Evolutionary conservation across 768 basidiomycete species (phyloP).

Genomic region (Pilatotrama ljubarskyi): DNA sequence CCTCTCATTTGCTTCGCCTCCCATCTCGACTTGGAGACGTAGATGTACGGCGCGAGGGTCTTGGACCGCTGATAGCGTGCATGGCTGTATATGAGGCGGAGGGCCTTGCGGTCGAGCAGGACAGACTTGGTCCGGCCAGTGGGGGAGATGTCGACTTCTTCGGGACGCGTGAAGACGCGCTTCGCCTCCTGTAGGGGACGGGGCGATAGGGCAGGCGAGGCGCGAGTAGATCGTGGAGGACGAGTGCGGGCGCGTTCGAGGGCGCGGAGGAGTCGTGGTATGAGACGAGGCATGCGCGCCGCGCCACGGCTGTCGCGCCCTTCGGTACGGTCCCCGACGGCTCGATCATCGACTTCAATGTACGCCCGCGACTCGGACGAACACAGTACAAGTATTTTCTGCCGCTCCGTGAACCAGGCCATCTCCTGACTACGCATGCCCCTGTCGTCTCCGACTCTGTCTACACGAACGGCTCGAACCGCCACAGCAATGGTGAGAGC

Average conservation of each 20-base stretch:
- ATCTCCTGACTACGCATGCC: background rate
- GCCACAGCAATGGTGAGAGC: background rate
- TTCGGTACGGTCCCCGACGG: background rate
- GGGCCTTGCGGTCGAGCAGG: slow-evolving; percentile 44
- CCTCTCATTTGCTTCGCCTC: background rate
- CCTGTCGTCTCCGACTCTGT: background rate
- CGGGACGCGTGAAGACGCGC: slow-evolving; percentile 31
- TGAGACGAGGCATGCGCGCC: slow-evolving; percentile 62
- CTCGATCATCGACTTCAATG: background rate
- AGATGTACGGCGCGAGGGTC: slow-evolving; percentile 49
- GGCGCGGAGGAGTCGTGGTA: slow-evolving; percentile 59
- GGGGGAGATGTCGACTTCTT: slow-evolving; percentile 43
- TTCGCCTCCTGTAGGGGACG: slow-evolving; percentile 35
- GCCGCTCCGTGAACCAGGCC: too few species aligned
- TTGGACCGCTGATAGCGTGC: slow-evolving; percentile 55
- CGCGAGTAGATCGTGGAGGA: slow-evolving; percentile 8
- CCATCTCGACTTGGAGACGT: slow-evolving; percentile 30
- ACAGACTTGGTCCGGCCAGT: slow-evolving; percentile 55
- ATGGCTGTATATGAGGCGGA: slow-evolving; percentile 16
- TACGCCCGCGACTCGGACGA: too few species aligned
- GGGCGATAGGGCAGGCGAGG: slow-evolving; percentile 25
- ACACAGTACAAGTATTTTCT: too few species aligned
- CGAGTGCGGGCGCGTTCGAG: slow-evolving; percentile 34
- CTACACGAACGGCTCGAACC: background rate
- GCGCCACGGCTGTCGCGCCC: background rate